phyloP scores from a whole-genome alignment of 305 asterid genomes.

The Rubia peregrina region DNA sequence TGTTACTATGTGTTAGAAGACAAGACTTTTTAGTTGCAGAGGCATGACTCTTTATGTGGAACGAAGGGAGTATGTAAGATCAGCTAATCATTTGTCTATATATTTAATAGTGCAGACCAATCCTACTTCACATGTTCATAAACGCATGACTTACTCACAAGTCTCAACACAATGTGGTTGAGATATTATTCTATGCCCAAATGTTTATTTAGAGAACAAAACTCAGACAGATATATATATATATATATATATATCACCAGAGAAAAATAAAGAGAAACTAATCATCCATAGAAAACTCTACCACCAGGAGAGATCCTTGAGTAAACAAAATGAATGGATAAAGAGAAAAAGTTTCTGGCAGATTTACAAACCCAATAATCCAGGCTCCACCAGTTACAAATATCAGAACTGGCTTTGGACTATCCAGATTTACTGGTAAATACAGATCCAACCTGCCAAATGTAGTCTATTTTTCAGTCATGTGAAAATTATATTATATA shows the following conservation, averaged over 20 bases:
- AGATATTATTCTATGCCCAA: not conserved
- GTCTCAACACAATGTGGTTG: not conserved
- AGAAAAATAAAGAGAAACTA: not conserved
- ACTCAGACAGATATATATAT: too few relatives aligned
- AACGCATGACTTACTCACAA: not conserved
- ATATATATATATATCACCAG: not conserved
- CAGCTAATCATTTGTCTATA: not conserved
- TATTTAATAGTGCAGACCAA: not conserved
- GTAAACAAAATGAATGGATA: not conserved
- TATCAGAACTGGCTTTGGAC: constrained; percentile 75
- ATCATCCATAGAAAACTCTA: not conserved
- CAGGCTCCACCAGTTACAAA: constrained; percentile 99
- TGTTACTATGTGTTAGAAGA: too few relatives aligned
- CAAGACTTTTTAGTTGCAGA: too few relatives aligned
- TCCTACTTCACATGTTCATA: not conserved
- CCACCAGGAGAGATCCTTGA: not conserved
- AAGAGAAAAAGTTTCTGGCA: constrained; percentile 1
- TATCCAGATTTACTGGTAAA: constrained; percentile 51
- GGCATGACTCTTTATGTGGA: not conserved
- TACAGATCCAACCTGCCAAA: constrained; percentile 82
- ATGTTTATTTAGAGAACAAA: not conserved
- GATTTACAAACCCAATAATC: constrained; percentile 78
- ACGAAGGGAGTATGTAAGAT: not conserved
- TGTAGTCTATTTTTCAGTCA: constrained; percentile 11
- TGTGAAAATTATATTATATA: constrained; percentile 7